These are phyloP conservation scores for Hypoxylon perforatum DNA, from an alignment of 495 filamentous ascomycete species.

Conservation along the genomic window DNA sequence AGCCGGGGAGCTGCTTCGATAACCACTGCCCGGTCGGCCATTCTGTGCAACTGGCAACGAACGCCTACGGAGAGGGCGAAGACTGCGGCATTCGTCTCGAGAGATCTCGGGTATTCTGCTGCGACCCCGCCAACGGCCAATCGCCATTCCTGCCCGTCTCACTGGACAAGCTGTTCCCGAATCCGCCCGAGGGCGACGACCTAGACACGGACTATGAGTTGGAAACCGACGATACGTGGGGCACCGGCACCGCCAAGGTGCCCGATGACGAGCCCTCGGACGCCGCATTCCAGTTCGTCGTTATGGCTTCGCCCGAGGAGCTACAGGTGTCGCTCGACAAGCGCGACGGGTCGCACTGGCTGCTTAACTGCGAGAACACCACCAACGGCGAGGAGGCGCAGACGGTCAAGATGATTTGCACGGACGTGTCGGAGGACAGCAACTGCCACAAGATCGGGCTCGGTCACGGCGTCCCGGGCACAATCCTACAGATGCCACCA, in stretches of 20 bases:
- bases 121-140: conserved; percentile 22
- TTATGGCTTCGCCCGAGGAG: conserved; percentile 34
- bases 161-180: conserved; percentile 47
- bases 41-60: conserved; percentile 17
- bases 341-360: conserved; percentile 50
- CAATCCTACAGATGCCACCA: conserved; percentile 52
- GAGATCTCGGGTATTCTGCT: conserved; percentile 43
- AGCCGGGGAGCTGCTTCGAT: conserved; percentile 39
- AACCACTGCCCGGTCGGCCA: conserved; percentile 27
- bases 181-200: conserved; percentile 39
- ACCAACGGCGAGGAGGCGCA: conserved; percentile 24
- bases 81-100: conserved; percentile 17
- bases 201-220: conserved; percentile 42
- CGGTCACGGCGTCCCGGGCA: neutral
- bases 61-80: neutral
- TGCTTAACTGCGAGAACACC: conserved; percentile 26
- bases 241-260: conserved; percentile 13
- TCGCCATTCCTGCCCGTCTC: conserved; percentile 46
- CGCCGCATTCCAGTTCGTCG: conserved; percentile 43
- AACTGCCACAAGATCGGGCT: conserved; percentile 8
- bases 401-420: conserved; percentile 44
- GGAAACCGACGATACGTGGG: conserved; percentile 39
- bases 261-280: conserved; percentile 41
- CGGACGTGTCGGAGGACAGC: conserved; percentile 32
- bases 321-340: conserved; percentile 39